These are phyloP conservation scores for Fraxinus xanthoxyloides DNA, from an alignment of 305 asterid genomes.

Conservation along the genomic window DNA sequence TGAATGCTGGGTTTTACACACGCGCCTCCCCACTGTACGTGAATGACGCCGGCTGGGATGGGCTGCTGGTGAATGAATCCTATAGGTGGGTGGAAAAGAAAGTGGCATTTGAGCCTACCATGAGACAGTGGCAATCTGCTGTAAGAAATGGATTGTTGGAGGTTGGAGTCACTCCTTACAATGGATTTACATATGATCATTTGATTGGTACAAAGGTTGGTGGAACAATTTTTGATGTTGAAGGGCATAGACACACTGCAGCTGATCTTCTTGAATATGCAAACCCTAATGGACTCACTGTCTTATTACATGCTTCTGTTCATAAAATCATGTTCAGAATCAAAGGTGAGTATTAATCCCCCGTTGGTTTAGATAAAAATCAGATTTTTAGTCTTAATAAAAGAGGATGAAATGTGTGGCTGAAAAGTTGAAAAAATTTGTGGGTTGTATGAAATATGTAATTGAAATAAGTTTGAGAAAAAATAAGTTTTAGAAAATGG, in stretches of 20 bases:
- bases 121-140: conserved; percentile 82
- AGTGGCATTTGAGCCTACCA: conserved; percentile 72
- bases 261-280: conserved; percentile 83
- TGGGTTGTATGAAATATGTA: background rate
- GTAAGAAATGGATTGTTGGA: conserved; percentile 74
- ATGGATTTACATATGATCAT: conserved; percentile 87
- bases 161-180: conserved; percentile 56
- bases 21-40: conserved; percentile 60
- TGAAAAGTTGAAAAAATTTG: background rate
- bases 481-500: background rate
- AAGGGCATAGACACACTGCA: conserved; percentile 78
- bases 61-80: conserved; percentile 47
- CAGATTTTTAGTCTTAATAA: background rate
- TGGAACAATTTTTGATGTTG: conserved; percentile 69
- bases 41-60: conserved; percentile 60
- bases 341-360: conserved; percentile 37
- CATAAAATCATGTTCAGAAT: conserved; percentile 54
- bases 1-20: conserved; percentile 85
- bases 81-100: conserved; percentile 77
- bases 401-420: background rate
- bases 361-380: too few relatives aligned
- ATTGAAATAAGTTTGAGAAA: background rate
- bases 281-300: conserved; percentile 51
- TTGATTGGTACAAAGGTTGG: conserved; percentile 76
- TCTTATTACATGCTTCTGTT: conserved; percentile 74